Base-by-base conservation (phyloP, 2,329 filamentous ascomycete genomes). In the Penicillium rolfsii region DNA sequence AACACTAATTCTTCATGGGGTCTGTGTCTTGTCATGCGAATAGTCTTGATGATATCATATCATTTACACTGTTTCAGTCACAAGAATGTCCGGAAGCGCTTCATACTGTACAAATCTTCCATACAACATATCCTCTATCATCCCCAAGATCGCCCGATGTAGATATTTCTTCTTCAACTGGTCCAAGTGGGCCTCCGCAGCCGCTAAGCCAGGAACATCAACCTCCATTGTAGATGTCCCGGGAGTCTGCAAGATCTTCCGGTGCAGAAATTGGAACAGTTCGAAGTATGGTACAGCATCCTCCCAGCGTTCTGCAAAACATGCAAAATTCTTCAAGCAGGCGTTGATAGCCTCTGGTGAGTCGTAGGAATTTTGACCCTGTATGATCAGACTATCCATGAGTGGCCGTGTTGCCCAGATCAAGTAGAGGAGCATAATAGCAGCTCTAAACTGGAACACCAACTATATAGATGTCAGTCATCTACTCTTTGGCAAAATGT, bases 121-220 rank as follows among this genome's bases (percentile, higher is more conserved):
- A 54, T 64, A 63, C 55, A 70, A 62, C 61, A 72, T 71, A 61
- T 72, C 70, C 45, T 72, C 67, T 49, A 72, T 69, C 70, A 71
- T 72, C 2, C 62, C 67, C 28, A 69, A 48, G 7, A 71, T 65
- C 22, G 66, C 66, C 11, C 64, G 65, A 26, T 71, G 69, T 16
- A 72, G 41, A 38, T 72, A 68, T 12, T 62, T 67, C 38, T 65
- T 64, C 50, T 64, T 71, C 12, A 72, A 46, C 28, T 65, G 62
- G n/a, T 64, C 59, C 57, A 71, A 45, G 33, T 66, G 57, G 6
- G 36, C 38, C 26, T 66, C 63, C 4, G 67, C 63, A 19, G 67
- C 66, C 11, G 60, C 65, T 2, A 64, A 30, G 2, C 61, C 19
- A 12, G 54, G 5, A 16, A 49, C 24, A 19, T 33, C 38, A 2